phyloP scores from a whole-genome alignment of 371 early-diverging fungal species.

The Ordospora pajunii region DNA sequence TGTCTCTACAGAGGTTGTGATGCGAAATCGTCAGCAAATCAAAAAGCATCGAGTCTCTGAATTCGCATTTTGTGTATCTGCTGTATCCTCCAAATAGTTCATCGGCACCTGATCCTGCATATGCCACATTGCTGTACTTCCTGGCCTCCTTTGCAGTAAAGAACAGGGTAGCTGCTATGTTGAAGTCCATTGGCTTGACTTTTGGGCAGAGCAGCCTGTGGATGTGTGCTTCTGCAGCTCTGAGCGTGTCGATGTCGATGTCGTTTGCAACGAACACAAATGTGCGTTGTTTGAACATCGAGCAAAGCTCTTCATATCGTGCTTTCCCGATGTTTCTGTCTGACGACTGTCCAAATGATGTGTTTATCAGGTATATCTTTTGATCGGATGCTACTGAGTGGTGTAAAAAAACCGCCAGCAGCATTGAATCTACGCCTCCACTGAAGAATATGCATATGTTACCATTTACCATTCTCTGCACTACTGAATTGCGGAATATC shows the following conservation, averaged over 20 bases:
- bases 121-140: conserved; percentile 21
- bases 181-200: conserved; percentile 38
- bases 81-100: conserved; percentile 55
- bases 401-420: conserved; percentile 36
- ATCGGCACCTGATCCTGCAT: conserved; percentile 52
- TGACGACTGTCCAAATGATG: conserved; percentile 24
- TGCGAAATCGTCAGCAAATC: conserved; percentile 39
- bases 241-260: conserved; percentile 14
- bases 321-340: conserved; percentile 30
- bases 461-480: neutral
- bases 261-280: conserved; percentile 44
- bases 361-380: conserved; percentile 46
- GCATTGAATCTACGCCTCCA: conserved; percentile 51
- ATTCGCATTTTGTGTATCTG: conserved; percentile 23
- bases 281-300: neutral
- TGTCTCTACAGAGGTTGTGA: conserved; percentile 50
- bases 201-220: conserved; percentile 40
- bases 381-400: neutral
- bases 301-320: conserved; percentile 14
- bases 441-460: conserved; percentile 32
- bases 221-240: conserved; percentile 3
- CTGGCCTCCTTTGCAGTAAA: conserved; percentile 33
- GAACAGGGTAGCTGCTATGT: conserved; percentile 38
- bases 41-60: conserved; percentile 29
- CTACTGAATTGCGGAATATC: neutral